A percentile compares a stretch with the other conserved stretches of the same genome.
These are phyloP conservation scores for Camellia japonica DNA, from an alignment of 148 eudicot genomes.

Conservation along the genomic window DNA sequence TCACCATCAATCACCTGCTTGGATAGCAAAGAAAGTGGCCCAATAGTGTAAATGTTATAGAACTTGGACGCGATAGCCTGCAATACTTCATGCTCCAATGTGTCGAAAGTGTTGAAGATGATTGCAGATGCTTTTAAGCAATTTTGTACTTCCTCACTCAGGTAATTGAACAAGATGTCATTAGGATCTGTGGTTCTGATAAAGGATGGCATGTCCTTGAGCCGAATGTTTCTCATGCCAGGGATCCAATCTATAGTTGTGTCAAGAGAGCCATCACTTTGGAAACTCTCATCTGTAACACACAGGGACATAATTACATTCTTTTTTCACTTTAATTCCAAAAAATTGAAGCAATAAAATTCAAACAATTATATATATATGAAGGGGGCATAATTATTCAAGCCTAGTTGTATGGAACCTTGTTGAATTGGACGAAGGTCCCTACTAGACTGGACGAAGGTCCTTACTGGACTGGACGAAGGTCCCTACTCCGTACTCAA, in stretches of 20 bases:
- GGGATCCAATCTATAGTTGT: background rate
- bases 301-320: no score
- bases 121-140: background rate
- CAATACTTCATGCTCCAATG: background rate
- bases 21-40: background rate
- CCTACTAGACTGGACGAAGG: no score
- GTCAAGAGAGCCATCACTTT: conserved; percentile 4
- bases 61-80: background rate
- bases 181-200: background rate
- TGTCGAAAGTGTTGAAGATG: background rate
- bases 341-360: no score
- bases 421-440: no score
- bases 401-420: no score
- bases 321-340: no score
- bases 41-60: background rate
- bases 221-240: background rate
- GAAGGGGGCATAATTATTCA: no score
- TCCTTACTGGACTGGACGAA: no score
- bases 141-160: background rate
- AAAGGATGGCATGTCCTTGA: conserved; percentile 2
- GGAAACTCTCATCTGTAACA: background rate
- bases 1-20: background rate
- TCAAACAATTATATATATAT: no score
- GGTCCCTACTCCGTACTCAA: no score
- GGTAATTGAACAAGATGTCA: background rate